Base-by-base conservation (phyloP, 306 rosid genomes). In the Cucumis melo region DNA sequence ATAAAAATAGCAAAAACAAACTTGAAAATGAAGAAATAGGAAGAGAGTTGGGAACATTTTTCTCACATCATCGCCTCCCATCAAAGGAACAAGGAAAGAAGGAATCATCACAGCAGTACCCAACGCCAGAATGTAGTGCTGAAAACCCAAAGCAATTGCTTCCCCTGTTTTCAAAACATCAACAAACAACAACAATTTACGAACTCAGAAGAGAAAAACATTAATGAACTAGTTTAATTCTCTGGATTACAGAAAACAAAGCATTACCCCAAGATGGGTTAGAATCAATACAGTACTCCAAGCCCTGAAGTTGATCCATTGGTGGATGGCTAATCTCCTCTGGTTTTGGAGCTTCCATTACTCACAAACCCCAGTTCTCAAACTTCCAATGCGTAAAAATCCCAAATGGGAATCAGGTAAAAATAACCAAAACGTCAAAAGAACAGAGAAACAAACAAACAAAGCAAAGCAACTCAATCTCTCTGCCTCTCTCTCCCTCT, bases 71-170 rank as follows among this genome's bases (percentile, higher is more conserved):
- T 74, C 86, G 46, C 99, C 99, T 70, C 99, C 99, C 99, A 94
- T 94, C 61, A 89, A 76, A 79, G 96, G 98, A 82, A 94, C 99
- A 73, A 90, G 99, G 78, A 94, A 94, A 66, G 99, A 85, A 63
- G 99, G 99, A 81, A 94, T 94, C 98, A 94, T 94, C 42, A 94
- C 98, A 16, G 98, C 99, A 84, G 98, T 94, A 85, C 99, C 99
- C 81, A 94, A 84, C 23, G 97, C 89, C 88, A 94, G 78, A 88
- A 94, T 88, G 86, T 94, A 92, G 85, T 94, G 99, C 90, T 94
- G 99, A 80, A 94, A 94, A 11, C 98, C 99, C 84, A 94, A 71
- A 88, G 86, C 87, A 84, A 94, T 88, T 17, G 96, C 81, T 75
- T 94, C 99, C 87, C 86, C 99, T 94, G 93, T 87, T 78, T 68